Percentiles rank a stretch among this genome's conserved stretches.
phyloP scores from a whole-genome alignment of 1,284 basidiomycete genomes.

The Inonotus obliquus region DNA sequence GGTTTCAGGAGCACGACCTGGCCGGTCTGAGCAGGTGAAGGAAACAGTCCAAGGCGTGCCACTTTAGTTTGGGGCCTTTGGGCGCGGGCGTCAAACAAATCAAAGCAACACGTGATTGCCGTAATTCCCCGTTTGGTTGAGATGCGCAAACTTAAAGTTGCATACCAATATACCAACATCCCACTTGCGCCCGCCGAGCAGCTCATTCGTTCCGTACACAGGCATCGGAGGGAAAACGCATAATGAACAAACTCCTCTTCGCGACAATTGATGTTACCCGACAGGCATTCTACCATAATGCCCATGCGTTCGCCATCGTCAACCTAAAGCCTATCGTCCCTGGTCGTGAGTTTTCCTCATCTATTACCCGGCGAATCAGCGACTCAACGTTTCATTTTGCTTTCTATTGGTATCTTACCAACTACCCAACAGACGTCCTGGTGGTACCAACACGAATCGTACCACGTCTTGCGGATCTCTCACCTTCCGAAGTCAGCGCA shows the following conservation, averaged over 20 bases:
- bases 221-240: neutral
- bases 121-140: too few relatives aligned
- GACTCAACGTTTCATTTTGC: neutral
- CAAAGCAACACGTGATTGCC: too few relatives aligned
- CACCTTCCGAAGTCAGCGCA: conserved; percentile 65
- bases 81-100: too few relatives aligned
- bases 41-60: too few relatives aligned
- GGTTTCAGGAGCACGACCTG: too few relatives aligned
- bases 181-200: too few relatives aligned
- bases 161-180: too few relatives aligned
- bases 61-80: too few relatives aligned
- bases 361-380: neutral
- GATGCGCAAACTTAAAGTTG: too few relatives aligned
- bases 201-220: too few relatives aligned
- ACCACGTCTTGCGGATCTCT: conserved; percentile 71
- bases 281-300: conserved; percentile 74
- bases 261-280: conserved; percentile 81
- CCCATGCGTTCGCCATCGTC: conserved; percentile 77
- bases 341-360: conserved; percentile 62
- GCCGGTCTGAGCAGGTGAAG: too few relatives aligned
- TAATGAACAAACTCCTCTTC: conserved; percentile 55
- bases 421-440: conserved; percentile 82
- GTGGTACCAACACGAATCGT: conserved; percentile 78
- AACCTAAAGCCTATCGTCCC: conserved; percentile 92
- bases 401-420: too few relatives aligned